These are phyloP conservation scores for Glaciozyma antarctica DNA, from an alignment of 768 basidiomycete genomes.

Conservation along the genomic window DNA sequence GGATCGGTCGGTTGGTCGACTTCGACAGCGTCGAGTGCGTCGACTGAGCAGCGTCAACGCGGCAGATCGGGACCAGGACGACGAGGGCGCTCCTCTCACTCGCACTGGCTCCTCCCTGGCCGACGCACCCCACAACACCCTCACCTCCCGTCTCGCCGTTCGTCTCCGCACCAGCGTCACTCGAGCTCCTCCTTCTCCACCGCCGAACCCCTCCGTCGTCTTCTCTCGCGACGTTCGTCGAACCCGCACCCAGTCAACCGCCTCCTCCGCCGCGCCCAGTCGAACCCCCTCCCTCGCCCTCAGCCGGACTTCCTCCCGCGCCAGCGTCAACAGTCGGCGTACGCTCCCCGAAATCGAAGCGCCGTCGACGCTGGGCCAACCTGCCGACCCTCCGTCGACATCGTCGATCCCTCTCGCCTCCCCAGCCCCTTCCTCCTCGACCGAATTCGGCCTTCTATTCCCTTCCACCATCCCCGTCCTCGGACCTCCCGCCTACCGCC, in stretches of 20 bases:
- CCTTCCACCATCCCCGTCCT: conserved; percentile 9
- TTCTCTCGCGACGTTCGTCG: conserved; percentile 14
- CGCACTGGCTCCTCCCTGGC: conserved; percentile 10
- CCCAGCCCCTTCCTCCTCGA: neutral
- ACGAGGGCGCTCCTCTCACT: conserved; percentile 19
- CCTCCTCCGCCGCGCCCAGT: neutral
- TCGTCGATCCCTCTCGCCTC: neutral
- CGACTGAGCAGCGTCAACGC: neutral
- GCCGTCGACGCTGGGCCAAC: too few relatives aligned
- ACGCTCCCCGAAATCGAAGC: too few relatives aligned
- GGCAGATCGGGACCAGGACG: conserved; percentile 4
- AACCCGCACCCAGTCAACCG: conserved; percentile 12
- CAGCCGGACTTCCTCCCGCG: conserved; percentile 2
- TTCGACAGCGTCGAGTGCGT: conserved; percentile 1
- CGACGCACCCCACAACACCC: conserved; percentile 1
- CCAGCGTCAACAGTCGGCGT: too few relatives aligned
- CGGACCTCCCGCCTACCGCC: conserved; percentile 27
- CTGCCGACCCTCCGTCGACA: neutral
- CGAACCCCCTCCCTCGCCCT: neutral
- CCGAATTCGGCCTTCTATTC: neutral
- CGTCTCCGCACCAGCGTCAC: conserved; percentile 1
- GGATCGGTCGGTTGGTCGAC: neutral
- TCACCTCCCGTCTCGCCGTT: conserved; percentile 13
- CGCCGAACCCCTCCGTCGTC: conserved; percentile 12
- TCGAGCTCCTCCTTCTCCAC: neutral